Base-by-base conservation (phyloP, 805 yeast genomes). In the Suhomyces prunicola region DNA sequence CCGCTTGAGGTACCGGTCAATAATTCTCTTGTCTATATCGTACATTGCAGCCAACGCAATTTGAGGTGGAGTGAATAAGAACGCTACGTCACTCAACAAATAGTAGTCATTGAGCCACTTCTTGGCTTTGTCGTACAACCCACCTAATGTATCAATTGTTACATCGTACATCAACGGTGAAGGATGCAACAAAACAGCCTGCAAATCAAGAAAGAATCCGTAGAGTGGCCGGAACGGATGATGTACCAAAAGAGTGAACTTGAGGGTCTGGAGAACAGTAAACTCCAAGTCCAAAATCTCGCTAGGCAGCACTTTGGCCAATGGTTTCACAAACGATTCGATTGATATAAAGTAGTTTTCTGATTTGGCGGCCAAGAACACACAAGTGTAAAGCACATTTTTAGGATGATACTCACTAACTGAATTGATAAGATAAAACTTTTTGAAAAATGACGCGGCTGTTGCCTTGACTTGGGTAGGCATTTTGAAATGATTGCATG, bases 131-230 rank as follows among this genome's bases (percentile, higher is more conserved):
- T 89, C 96, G 68, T 89, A 88, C 44, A 84, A 77, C 46, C 75
- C 74, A 1, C 94, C 93, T 54, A 90, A 70, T 47, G 83, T 79
- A 46, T 80, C 81, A 19, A 74, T 64, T 5, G 64, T 62, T 29
- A 79, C 71, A 53, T 83, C 84, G 15, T 81, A 77, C 78, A 59
- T 69, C 59, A 52, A 56, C n/a, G 74, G 71, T 8, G 60, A 68
- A 1, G 84, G 61, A 82, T 70, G 50, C 74, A 78, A 51, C 69
- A 75, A 61, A 5, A 71, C 72, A 29, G 71, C 78, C 67, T 94
- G 99, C 57, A 92, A 81, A 69, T 94, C 99, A 46, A 93, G 79
- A 69, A 87, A 93, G 66, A 93, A 92, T 22, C 99, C 99, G 67
- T 92, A 94, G n/a, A 94, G 70, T 0, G 98, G 90, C 56, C 87